Base-by-base conservation (phyloP, 495 filamentous ascomycete genomes). In the Tuber melanosporum region DNA sequence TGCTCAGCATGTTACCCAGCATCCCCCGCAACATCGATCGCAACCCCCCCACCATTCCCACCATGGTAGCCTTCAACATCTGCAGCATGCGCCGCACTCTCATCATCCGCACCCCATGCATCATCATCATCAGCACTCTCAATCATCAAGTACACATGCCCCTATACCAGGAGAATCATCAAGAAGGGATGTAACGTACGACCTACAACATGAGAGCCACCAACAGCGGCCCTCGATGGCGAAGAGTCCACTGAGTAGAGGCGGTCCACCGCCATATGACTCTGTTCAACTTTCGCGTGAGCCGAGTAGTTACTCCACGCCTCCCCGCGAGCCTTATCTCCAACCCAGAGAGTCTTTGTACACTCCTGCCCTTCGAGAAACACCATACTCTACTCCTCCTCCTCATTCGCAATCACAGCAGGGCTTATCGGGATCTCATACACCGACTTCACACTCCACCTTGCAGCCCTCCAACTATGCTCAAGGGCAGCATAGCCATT, bases 171-270 rank as follows among this genome's bases (percentile, higher is more conserved):
- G 78, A 32, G 78, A 79, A 20, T 73, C 57, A 8, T 70, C 78
- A 41, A 80, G 78, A 71, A 62, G 72, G 75, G 78, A 73, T 22
- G 10, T 75, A 22, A 74, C 42, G n/a, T 80, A 80, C 73, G 77
- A 80, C 36, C 77, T 73, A 39, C 43, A 47, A 46, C 73, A 75
- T 62, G 73, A 79, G 41, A 79, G 32, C 74, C 77, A 78, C 39
- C 78, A 80, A 66, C 32, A 72, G 26, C 43, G 45, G 26, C 17
- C 76, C 7, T 71, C 69, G 46, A 75, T 80, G n/a, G 43, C 77
- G 62, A 70, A 44, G 73, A 80, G 26, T 36, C 12, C 57, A 14
- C 26, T 80, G 43, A 73, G 66, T 43, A 70, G 44, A 72, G 47
- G 76, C 15, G 45, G 77, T 47, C 47, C 39, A 19, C 78, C 75